Conservation (phyloP, 2,329 filamentous ascomycete species). For the Tolypocladium pustulatum region DNA sequence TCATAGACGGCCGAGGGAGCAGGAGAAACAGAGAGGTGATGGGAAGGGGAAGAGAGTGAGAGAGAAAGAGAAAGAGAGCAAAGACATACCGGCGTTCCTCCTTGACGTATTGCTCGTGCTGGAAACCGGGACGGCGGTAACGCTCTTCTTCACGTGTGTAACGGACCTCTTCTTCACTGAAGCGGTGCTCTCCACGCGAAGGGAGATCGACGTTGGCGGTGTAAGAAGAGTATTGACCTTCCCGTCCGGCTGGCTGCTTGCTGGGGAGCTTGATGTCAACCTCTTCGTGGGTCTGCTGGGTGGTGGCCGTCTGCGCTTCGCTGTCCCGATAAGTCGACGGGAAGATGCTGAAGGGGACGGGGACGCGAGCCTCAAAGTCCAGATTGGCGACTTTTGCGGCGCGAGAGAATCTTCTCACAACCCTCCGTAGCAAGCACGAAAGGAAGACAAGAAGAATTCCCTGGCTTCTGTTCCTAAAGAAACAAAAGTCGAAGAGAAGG, state of each 20-base stretch:
- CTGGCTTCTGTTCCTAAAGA: conserved; percentile 51
- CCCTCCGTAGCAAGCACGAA: conserved; percentile 50
- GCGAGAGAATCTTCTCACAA: conserved; percentile 58
- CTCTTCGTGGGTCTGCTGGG: conserved; percentile 70
- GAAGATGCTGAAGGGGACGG: conserved; percentile 99
- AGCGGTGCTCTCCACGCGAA: conserved; percentile 51
- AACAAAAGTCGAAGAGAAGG: conserved; percentile 38
- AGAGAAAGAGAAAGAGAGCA: conserved; percentile 4
- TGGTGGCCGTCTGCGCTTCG: conserved; percentile 32
- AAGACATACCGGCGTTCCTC: conserved; percentile 44
- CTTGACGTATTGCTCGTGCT: conserved; percentile 37
- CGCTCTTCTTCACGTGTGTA: conserved; percentile 71
- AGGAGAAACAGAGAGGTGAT: not conserved
- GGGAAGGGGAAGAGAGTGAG: conserved; percentile 6
- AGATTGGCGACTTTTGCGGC: conserved; percentile 81
- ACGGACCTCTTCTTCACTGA: conserved; percentile 74
- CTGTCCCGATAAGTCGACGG: conserved; percentile 83
- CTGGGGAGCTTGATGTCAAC: conserved; percentile 65
- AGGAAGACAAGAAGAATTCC: conserved; percentile 60
- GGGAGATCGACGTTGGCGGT: conserved; percentile 50
- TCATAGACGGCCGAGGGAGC: not conserved
- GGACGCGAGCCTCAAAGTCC: conserved; percentile 99
- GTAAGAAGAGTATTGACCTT: conserved; percentile 82
- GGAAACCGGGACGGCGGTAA: conserved; percentile 60
- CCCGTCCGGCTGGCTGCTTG: conserved; percentile 86